Evolutionary conservation across 352 stramenopile genomes (phyloP), one percentile per base, ranked within the genome.

Genomic region (Globisporangium yorkense): DNA sequence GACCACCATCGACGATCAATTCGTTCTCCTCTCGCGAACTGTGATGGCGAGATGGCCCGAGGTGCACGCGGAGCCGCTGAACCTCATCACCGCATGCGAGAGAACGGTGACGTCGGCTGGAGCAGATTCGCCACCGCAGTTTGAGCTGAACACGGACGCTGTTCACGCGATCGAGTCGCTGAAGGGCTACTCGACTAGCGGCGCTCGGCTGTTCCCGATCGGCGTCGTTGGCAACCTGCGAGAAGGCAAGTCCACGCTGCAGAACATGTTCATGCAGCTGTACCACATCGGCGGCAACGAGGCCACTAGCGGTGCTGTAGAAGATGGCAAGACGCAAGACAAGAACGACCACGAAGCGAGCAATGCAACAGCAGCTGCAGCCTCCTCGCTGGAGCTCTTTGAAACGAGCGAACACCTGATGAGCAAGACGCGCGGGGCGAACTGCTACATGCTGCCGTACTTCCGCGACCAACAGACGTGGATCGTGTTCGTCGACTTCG

Each of bases 401-500:
- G 40, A 45, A 45, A 45, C 40, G 12, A 45, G 40, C 40, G n/a
- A 45, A 13, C 18, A 16, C 16, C 12, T 45, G 13, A 2, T 20
- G 40, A 45, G 40, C 40, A 45, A 45, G 40, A 45, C 40, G 40
- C 13, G 12, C 16, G 40, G 40, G 6, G 40, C 40, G 40, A 45
- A 45, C 40, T 45, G 40, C 40, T 45, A 45, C 40, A 45, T 45
- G 40, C 40, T 45, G 1, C 40, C 40, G 13, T 45, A 45, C 40
- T 45, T n/a, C 40, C 40, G 40, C 40, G 40, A 45, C 40, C 40
- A 45, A 16, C 40, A 45, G 40, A 18, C 40, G 40, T 45, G 40
- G 40, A 45, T 45, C 40, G 13, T 45, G 40, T 45, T 45, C n/a
- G 40, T 45, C 40, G 40, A 45, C 40, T 45, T 45, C n/a, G 40